Evolutionary conservation across 1,139 yeast species (phyloP).

Genomic region (Zygosaccharomyces sapae): DNA sequence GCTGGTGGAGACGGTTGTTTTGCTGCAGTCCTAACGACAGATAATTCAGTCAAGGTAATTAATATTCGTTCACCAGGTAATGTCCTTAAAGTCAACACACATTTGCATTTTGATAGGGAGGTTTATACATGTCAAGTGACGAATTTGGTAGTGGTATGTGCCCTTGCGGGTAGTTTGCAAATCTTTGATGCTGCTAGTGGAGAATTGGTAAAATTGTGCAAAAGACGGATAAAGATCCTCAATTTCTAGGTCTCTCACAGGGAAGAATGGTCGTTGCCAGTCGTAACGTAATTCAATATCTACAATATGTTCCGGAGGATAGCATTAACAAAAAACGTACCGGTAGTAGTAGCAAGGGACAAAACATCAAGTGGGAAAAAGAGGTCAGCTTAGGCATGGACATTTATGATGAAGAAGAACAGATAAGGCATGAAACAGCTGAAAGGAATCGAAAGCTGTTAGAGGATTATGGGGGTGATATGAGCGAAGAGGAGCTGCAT

Average conservation of each 20-base stretch:
- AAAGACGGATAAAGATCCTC: slow-evolving; percentile 33
- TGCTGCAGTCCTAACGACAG: slow-evolving; percentile 42
- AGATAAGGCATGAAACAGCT: slow-evolving; percentile 22
- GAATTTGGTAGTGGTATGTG: slow-evolving; percentile 53
- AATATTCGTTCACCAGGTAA: slow-evolving; percentile 40
- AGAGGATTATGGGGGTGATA: slow-evolving; percentile 35
- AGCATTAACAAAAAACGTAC: slow-evolving; percentile 13
- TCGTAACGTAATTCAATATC: slow-evolving; percentile 31
- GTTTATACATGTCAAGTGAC: slow-evolving; percentile 33
- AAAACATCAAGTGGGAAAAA: slow-evolving; percentile 32
- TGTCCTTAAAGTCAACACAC: slow-evolving; percentile 20
- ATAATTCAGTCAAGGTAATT: slow-evolving; percentile 40
- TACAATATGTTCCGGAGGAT: slow-evolving; percentile 28
- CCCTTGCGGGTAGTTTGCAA: slow-evolving; percentile 59
- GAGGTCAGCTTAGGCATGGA: slow-evolving; percentile 29
- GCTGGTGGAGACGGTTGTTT: slow-evolving; percentile 58
- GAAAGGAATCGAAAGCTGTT: slow-evolving; percentile 23
- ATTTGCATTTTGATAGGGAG: slow-evolving; percentile 29
- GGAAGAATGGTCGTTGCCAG: slow-evolving; percentile 32
- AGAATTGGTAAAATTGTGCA: slow-evolving; percentile 33
- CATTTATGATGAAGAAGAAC: slow-evolving; percentile 35
- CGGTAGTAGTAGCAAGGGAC: slow-evolving; percentile 14
- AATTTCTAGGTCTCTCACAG: slow-evolving; percentile 32
- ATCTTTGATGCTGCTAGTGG: slow-evolving; percentile 55
- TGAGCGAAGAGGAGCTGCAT: slow-evolving; percentile 43